Conservation (phyloP, 202 grass and related monocot species). For the Dendrocalamus latiflorus region DNA sequence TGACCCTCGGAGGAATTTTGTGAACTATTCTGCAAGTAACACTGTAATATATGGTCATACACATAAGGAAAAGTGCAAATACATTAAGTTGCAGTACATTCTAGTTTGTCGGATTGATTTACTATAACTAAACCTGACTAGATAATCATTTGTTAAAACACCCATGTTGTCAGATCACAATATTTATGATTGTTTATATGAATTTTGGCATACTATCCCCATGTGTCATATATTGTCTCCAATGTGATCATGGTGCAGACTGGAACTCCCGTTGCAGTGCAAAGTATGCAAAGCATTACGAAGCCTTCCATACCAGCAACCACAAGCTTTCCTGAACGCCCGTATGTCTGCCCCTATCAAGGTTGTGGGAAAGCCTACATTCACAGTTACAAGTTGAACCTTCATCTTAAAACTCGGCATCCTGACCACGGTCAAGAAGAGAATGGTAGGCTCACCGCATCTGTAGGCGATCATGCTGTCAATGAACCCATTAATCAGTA, state of each 20-base stretch:
- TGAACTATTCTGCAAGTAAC: background rate
- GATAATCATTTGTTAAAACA: background rate
- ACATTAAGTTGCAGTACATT: background rate
- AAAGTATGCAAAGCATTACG: constrained; percentile 11
- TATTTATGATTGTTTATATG: background rate
- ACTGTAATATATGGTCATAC: background rate
- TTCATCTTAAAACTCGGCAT: constrained; percentile 78
- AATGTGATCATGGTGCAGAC: constrained; percentile 29
- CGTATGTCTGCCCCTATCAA: constrained; percentile 67
- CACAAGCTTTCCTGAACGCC: constrained; percentile 44
- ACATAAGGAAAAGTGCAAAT: background rate
- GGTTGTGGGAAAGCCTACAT: constrained; percentile 93
- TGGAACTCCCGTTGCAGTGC: constrained; percentile 33
- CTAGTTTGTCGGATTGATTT: background rate
- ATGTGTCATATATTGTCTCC: background rate
- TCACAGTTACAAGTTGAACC: constrained; percentile 85
- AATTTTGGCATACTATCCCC: background rate
- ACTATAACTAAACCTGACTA: background rate
- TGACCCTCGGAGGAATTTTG: background rate
- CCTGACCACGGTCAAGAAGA: constrained; percentile 59
- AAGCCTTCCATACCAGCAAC: constrained; percentile 35
- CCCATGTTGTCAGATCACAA: background rate
- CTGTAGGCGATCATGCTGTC: constrained; percentile 15
- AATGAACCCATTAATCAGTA: constrained; percentile 39
- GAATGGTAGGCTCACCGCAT: constrained; percentile 30